Percentiles rank a stretch among this genome's conserved stretches.
Conservation (phyloP, 208 protist species). For the Wallacemonas sp. region DNA sequence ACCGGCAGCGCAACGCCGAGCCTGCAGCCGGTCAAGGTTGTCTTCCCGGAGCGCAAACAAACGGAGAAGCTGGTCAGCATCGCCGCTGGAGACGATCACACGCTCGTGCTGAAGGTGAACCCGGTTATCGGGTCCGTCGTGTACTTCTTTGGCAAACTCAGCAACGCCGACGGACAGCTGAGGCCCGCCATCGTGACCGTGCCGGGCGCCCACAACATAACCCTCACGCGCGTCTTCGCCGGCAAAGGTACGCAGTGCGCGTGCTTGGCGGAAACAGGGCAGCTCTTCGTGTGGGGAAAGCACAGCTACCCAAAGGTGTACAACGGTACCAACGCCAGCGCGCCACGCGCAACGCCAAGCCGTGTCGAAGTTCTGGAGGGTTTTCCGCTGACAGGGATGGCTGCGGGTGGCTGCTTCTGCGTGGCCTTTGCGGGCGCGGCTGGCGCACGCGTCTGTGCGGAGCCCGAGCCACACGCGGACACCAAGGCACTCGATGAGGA, state of each 20-base stretch:
- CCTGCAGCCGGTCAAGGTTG: constrained; percentile 54
- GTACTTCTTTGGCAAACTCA: constrained; percentile 79
- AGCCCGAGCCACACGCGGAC: too few species aligned
- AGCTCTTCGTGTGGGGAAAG: constrained; percentile 78
- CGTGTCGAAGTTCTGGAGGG: constrained; percentile 35
- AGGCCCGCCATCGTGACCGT: constrained; percentile 47
- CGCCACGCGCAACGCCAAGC: constrained; percentile 23
- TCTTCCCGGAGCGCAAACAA: constrained; percentile 60
- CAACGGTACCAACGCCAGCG: constrained; percentile 47
- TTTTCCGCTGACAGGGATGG: constrained; percentile 35
- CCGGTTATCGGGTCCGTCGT: constrained; percentile 56
- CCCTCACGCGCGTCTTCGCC: constrained; percentile 35
- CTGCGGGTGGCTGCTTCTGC: constrained; percentile 54
- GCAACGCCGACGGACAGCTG: constrained; percentile 58
- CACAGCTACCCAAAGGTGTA: constrained; percentile 51
- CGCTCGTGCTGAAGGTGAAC: constrained; percentile 69
- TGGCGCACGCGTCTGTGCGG: constrained; percentile 5
- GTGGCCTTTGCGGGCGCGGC: constrained; percentile 42
- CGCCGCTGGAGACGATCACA: constrained; percentile 78
- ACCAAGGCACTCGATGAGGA: too few species aligned
- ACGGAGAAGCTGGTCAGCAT: constrained; percentile 49
- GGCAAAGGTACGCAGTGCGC: constrained; percentile 53
- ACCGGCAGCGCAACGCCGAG: constrained; percentile 34
- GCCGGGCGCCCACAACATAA: constrained; percentile 16
- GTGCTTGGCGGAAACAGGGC: constrained; percentile 37